Evolutionary conservation across 2,329 filamentous ascomycete genomes (phyloP), one percentile per base, ranked within the genome.

Genomic region (Kalmusia sp.): DNA sequence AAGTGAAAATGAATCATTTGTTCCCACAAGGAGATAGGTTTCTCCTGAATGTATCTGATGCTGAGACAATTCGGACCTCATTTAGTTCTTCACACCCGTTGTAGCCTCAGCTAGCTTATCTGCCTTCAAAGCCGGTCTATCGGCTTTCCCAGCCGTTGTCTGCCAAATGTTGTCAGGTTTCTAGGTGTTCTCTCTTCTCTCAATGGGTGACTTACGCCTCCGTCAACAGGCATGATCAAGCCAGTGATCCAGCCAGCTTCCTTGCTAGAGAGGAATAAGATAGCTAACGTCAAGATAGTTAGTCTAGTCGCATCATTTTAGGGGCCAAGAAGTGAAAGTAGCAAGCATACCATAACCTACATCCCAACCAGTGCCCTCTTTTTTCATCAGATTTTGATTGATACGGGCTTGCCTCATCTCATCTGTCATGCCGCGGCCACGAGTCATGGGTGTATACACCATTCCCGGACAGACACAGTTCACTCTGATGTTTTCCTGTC

Each of bases 401-500:
- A 63, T 56, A 8, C 67, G 46, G 7, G 57, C 54, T 47, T 66
- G 40, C 6, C 68, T 54, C 57, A 68, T 59, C 19, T 67, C 61
- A 15, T 66, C 62, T 6, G 50, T 66, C 62, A 70, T 66, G 0
- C 67, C 67, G 12, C 63, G 43, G 17, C 59, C 62, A 17, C 52
- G 37, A 3, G 59, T 54, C 59, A 68, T 67, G 3, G 65, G 67
- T 1, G 67, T 68, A 41, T 49, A 59, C 9, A 78, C 76, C 70
- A 27, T 89, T 0, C 90, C 89, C 0, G 90, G 90, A 15, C 87
- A 89, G 2, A 93, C 81, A 22, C 83, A 83, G 59, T 91, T 91
- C 58, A 91, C 87, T 12, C 87, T 81, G 63, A 93, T 92, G 3
- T 88, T 88, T 56, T 87, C 86, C 52, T 75, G 71, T 19, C 90